A percentile compares a stretch with the other conserved stretches of the same genome.
Evolutionary conservation across 2,329 filamentous ascomycete species (phyloP).

Genomic region (Keithomyces neogunnii): DNA sequence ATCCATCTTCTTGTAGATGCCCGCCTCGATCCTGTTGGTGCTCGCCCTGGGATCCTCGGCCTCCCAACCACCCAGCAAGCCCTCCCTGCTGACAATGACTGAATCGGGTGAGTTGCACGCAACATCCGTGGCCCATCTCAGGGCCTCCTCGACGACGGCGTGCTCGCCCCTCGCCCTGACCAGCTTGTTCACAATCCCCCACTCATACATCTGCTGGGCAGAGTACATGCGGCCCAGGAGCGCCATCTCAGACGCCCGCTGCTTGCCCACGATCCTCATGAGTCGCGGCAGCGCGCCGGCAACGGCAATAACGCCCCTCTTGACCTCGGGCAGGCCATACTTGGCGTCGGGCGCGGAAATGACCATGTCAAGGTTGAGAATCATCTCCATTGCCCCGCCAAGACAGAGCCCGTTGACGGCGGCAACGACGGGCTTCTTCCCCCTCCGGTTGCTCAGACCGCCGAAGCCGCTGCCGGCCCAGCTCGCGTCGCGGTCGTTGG

Average conservation of each 20-base stretch:
- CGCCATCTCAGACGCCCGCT: constrained; percentile 63
- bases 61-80: constrained; percentile 66
- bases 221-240: constrained; percentile 52
- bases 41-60: constrained; percentile 54
- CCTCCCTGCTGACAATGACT: constrained; percentile 65
- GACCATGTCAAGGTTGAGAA: constrained; percentile 64
- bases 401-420: constrained; percentile 69
- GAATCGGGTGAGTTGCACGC: constrained; percentile 64
- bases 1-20: constrained; percentile 38
- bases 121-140: constrained; percentile 53
- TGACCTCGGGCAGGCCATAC: constrained; percentile 66
- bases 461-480: constrained; percentile 49
- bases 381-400: constrained; percentile 71
- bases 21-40: constrained; percentile 47
- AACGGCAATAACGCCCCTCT: constrained; percentile 60
- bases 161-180: constrained; percentile 31
- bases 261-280: constrained; percentile 55
- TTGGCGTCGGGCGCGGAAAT: constrained; percentile 48
- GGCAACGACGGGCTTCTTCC: constrained; percentile 67
- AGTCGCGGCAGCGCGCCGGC: constrained; percentile 64
- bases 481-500: constrained; percentile 9
- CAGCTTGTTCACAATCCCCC: constrained; percentile 64
- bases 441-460: constrained; percentile 55
- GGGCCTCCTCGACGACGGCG: constrained; percentile 45
- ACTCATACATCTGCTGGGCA: constrained; percentile 50